A percentile compares a stretch with the other conserved stretches of the same genome.
These are phyloP conservation scores for Xylariaceae sp. DNA, from an alignment of 2,329 filamentous ascomycete genomes.

Conservation along the genomic window DNA sequence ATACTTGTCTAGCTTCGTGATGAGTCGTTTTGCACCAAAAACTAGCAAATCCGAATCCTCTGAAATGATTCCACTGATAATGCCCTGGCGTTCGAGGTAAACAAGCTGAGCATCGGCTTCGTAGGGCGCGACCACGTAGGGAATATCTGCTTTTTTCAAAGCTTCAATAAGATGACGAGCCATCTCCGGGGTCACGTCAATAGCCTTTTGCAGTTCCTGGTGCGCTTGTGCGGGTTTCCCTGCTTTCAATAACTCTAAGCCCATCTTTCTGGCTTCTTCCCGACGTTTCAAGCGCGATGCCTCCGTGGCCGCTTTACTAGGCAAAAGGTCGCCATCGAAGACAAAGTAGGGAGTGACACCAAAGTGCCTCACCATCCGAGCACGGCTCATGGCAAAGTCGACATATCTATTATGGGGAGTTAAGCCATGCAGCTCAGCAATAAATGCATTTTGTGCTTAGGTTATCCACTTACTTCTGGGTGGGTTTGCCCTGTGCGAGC, in stretches of 20 bases:
- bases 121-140: constrained; percentile 92
- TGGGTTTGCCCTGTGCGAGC: constrained; percentile 81
- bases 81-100: constrained; percentile 80
- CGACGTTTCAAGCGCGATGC: constrained; percentile 67
- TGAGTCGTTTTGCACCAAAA: constrained; percentile 81
- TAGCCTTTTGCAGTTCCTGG: constrained; percentile 84
- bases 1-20: constrained; percentile 92
- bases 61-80: constrained; percentile 82
- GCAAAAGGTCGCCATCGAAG: constrained; percentile 92
- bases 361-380: constrained; percentile 90
- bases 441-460: background rate
- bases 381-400: constrained; percentile 81
- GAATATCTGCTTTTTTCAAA: constrained; percentile 70
- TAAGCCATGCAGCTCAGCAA: background rate
- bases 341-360: constrained; percentile 91
- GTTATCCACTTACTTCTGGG: constrained; percentile 61
- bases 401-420: constrained; percentile 60
- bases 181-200: constrained; percentile 96
- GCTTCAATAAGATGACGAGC: constrained; percentile 86
- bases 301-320: constrained; percentile 88
- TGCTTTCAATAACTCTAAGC: constrained; percentile 72
- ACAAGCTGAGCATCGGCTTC: constrained; percentile 96
- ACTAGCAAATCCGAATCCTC: constrained; percentile 96
- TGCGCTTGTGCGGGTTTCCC: constrained; percentile 78
- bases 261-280: constrained; percentile 68